Evolutionary conservation across 192 early-diverging fungal genomes (phyloP).

Genomic region (Backusella circina): DNA sequence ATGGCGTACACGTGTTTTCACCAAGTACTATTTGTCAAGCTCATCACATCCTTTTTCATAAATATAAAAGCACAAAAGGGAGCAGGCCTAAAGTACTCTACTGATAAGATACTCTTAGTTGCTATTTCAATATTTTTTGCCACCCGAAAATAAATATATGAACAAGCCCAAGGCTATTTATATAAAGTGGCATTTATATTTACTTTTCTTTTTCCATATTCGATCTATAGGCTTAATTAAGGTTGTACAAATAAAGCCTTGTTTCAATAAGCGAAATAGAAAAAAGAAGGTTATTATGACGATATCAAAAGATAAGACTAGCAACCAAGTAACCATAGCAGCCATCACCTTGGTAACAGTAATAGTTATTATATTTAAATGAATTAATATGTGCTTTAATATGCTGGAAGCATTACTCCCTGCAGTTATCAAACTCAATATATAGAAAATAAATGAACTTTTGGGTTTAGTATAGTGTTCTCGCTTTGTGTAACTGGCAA

Average conservation of each 20-base stretch:
- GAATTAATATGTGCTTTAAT: not conserved
- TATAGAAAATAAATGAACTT: not conserved
- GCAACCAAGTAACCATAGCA: not conserved
- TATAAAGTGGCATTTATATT: constrained; percentile 1
- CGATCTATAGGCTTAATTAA: not conserved
- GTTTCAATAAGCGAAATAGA: not conserved
- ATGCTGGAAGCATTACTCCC: not conserved
- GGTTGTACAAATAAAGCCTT: not conserved
- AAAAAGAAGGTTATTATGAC: not conserved
- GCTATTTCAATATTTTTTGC: not conserved
- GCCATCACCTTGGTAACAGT: not conserved
- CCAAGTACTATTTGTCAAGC: not conserved
- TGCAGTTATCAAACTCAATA: not conserved
- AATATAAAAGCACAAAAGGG: not conserved
- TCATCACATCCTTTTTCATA: not conserved
- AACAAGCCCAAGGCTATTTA: constrained; percentile 1
- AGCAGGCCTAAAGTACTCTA: not conserved
- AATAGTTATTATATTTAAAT: not conserved
- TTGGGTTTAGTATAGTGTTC: not conserved
- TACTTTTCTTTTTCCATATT: not conserved
- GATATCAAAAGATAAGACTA: not conserved
- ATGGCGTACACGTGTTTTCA: not conserved
- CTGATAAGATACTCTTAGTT: not conserved
- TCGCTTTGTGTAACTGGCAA: not conserved
- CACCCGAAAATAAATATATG: not conserved